Base-by-base conservation (phyloP, 352 stramenopile species). In the Phytophthora sojae region DNA sequence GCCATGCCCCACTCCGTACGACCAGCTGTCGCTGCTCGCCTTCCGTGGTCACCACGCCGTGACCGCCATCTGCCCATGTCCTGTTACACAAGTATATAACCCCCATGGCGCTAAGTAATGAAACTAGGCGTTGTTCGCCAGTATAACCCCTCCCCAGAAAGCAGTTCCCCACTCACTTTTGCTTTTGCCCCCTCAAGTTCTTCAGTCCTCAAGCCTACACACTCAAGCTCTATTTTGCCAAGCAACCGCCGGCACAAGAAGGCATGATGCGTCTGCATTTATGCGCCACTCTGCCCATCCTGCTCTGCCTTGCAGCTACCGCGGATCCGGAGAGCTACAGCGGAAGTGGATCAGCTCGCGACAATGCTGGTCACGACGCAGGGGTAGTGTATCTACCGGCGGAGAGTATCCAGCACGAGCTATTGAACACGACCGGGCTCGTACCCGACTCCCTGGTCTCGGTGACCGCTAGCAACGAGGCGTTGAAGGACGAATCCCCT, bases 401-500 rank as follows among this genome's bases (percentile, higher is more conserved):
- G 12, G 35, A 44, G 3, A 44, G 35, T 44, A 2, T 44, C 4
- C 35, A 44, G 35, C 35, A 44, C 12, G 35, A 44, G 35, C 35
- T 44, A n/a, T 44, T 44, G 35, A 44, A 44, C 35, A 44, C 35
- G 12, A 44, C 35, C 12, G 35, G 35, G 6, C 35, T n/a, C 6
- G 11, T n/a, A 7, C 12, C 35, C 12, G 35, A 44, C 14, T 44
- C 35, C 5, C 14, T 44, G 12, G 35, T 44, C 35, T 12, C 35
- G 35, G 35, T 44, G 35, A n/a, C 35, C 4, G 35, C 35, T 17
- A 44, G 35, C 35, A n/a, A 44, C 35, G 35, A 17, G 35, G 14
- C 14, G 4, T n/a, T 44, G 12, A 51, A 61, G 8, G 35, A 52
- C 6, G 55, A 61, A 25, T 61, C 55, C 26, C 39, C 29, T 23